A percentile compares a stretch with the other conserved stretches of the same genome.
Conservation (phyloP, 225 moss, liverwort and hornwort genomes). For the Marchantia polymorpha region DNA sequence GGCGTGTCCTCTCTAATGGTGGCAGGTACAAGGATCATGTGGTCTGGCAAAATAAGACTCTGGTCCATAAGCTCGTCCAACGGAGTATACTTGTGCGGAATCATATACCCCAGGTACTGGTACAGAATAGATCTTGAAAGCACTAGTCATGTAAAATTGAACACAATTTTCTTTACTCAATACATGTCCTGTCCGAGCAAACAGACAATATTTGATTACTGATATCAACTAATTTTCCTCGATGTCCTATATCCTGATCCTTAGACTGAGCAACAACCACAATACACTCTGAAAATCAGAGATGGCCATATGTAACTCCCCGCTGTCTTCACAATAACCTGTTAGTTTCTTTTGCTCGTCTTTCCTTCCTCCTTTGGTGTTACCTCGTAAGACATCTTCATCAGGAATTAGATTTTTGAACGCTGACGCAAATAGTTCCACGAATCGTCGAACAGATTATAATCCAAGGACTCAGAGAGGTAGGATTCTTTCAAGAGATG, state of each 20-base stretch:
- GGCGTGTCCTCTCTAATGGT: not conserved
- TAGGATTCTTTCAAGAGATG: constrained; percentile 13
- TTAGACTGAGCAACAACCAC: too few relatives aligned
- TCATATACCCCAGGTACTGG: constrained; percentile 19
- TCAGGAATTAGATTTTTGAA: not conserved
- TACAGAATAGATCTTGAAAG: too few relatives aligned
- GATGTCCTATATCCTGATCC: too few relatives aligned
- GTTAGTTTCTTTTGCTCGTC: too few relatives aligned
- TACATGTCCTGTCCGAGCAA: too few relatives aligned
- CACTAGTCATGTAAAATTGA: not conserved
- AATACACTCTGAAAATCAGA: too few relatives aligned
- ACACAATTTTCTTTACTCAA: not conserved
- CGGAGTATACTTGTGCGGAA: constrained; percentile 21
- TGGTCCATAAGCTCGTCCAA: constrained; percentile 5
- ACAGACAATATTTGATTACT: too few relatives aligned
- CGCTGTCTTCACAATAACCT: too few relatives aligned
- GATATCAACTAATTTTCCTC: too few relatives aligned
- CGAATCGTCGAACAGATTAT: not conserved
- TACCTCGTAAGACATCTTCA: not conserved
- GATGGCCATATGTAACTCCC: too few relatives aligned
- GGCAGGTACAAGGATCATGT: constrained; percentile 19
- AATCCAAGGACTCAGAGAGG: constrained; percentile 8
- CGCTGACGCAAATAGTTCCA: not conserved
- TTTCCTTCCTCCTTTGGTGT: too few relatives aligned
- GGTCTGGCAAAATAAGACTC: constrained; percentile 17